These are phyloP conservation scores for Olyra latifolia DNA, from an alignment of 176 grass and related monocot species.

Conservation along the genomic window DNA sequence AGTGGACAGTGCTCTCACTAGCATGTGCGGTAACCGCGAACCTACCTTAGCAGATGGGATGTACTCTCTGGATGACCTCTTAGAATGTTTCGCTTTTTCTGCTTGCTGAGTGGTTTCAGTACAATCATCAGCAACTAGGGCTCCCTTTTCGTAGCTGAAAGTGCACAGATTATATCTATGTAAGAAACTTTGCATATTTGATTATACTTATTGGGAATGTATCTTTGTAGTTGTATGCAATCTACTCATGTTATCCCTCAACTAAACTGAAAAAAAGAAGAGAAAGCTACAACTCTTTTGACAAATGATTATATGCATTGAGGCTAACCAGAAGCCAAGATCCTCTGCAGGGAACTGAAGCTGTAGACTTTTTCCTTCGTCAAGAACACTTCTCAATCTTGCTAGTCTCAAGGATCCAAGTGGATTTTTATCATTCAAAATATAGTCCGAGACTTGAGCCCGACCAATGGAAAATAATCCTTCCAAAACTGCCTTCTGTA, in stretches of 20 bases:
- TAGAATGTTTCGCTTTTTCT: conserved; percentile 25
- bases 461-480: conserved; percentile 84
- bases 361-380: conserved; percentile 91
- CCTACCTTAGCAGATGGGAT: conserved; percentile 70
- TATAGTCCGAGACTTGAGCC: conserved; percentile 75
- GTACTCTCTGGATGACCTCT: conserved; percentile 59
- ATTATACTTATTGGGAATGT: not conserved
- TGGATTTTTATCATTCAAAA: conserved; percentile 89
- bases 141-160: conserved; percentile 78
- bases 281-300: not conserved
- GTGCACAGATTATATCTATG: conserved; percentile 16
- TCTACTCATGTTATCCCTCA: not conserved
- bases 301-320: not conserved
- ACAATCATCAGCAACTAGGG: conserved; percentile 47
- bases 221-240: not conserved
- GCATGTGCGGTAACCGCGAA: conserved; percentile 73
- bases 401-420: conserved; percentile 63
- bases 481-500: conserved; percentile 73
- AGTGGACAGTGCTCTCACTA: conserved; percentile 41
- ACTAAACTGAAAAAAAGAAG: not conserved
- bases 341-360: conserved; percentile 97
- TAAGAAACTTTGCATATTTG: not conserved
- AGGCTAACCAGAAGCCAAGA: conserved; percentile 84
- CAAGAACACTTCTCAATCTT: conserved; percentile 80
- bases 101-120: conserved; percentile 11